Base-by-base conservation (phyloP, 1,284 basidiomycete species). In the Ceratobasidium sp. region DNA sequence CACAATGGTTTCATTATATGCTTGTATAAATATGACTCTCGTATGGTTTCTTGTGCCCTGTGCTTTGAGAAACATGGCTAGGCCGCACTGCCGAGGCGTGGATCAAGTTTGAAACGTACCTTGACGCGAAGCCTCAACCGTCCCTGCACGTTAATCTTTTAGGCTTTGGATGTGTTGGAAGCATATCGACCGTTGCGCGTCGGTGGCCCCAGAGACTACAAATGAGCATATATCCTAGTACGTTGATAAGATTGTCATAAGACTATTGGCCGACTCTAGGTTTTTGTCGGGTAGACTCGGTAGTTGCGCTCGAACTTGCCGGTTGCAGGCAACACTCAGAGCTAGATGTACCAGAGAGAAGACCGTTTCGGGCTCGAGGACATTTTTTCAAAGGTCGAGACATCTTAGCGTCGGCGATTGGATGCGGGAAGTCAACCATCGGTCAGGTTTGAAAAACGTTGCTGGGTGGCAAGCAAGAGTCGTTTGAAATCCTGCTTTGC, bases 1-100 rank as follows among this genome's bases (percentile, higher is more conserved):
- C 48, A 41, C 44, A 18, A 65, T 20, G 18, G 30, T 7, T 46
- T 44, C 52, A 33, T 64, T 41, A 23, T 70, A 35, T 3, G 68
- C 54, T 10, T 74, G 59, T 74, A 74, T 18, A 74, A 74, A 35
- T 64, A 74, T 52, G 48, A 44, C 18, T 65, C 20, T 30, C 27
- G 27, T 30, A 30, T 30, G 27, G 27, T 30, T 35, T 65, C 62
- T 65, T 30, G 27, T 23, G 5, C 10, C 38, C 16, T 35, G 38
- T 33, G 23, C 10, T 46, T 23, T 38, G 27, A 30, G 27, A 44
- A n/a, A 27, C n/a, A 57, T 14, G 12, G 3, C 55, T n/a, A 8
- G 23, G n/a, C 23, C 6, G 55, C n/a, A 57, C 27, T 57, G 55
- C 5, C 55, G 20, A 30, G n/a, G 23, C 10, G 23, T 57, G n/a